Evolutionary conservation across 306 rosid genomes (phyloP).

Genomic region (Pterocarpus santalinus): DNA sequence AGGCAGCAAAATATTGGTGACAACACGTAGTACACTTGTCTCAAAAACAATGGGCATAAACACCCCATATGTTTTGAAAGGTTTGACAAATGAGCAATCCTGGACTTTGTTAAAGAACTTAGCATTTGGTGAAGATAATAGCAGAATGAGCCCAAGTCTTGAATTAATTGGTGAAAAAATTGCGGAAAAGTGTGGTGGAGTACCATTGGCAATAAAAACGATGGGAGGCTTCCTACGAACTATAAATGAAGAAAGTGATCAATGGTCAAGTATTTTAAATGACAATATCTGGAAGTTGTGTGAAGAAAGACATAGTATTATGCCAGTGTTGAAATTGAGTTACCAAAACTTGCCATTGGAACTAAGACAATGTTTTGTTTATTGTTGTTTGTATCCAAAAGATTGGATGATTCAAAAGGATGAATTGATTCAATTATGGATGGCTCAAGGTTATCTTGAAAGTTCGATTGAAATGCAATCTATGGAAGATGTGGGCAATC

Average conservation of each 20-base stretch:
- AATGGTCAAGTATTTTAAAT: not conserved
- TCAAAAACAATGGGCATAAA: constrained; percentile 19
- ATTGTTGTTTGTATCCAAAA: constrained; percentile 32
- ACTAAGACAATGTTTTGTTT: constrained; percentile 20
- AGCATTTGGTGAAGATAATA: not conserved
- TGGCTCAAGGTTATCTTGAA: constrained; percentile 23
- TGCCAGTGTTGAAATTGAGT: constrained; percentile 24
- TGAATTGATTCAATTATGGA: constrained; percentile 24
- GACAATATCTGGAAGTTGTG: constrained; percentile 3
- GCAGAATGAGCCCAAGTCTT: not conserved
- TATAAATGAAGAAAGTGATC: constrained; percentile 5
- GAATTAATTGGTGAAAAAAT: constrained; percentile 6
- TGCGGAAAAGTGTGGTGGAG: constrained; percentile 22
- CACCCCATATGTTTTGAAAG: not conserved
- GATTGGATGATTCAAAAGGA: not conserved
- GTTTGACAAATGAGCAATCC: not conserved
- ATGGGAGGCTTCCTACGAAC: constrained; percentile 20
- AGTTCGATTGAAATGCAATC: not conserved
- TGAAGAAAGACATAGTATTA: not conserved
- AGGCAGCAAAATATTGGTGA: constrained; percentile 23
- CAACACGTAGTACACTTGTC: not conserved
- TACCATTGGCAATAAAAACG: constrained; percentile 31
- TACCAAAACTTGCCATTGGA: constrained; percentile 2
- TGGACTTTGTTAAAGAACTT: not conserved
- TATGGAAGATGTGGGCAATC: constrained; percentile 31